Base-by-base conservation (phyloP, 23 red algal genomes). In the Gracilaria gracilis region DNA sequence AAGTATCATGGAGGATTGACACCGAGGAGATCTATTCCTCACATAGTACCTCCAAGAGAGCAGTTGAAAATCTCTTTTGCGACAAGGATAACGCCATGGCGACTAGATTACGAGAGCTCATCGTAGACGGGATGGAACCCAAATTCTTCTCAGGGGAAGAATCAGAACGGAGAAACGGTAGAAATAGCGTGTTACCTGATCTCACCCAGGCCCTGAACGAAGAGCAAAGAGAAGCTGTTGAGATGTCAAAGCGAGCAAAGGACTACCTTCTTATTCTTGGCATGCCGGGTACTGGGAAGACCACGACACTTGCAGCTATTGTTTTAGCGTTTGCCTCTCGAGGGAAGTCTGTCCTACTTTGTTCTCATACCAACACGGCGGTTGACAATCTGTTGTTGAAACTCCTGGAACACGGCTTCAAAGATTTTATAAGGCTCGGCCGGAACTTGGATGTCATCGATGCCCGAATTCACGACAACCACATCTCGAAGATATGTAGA, bases 241-340 rank as follows among this genome's bases (percentile, higher is more conserved):
- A 81, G 31, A 65, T 80, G 46, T 65, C 83, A 15, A 35, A 84
- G 67, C 15, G 50, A 7, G 51, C 90, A 0, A 66, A 49, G 11
- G 95, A 97, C 57, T 98, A 95, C 80, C 65, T 81, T 20, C 91
- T 98, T 44, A 67, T 98, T 44, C 93, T 91, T 51, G 96, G 96
- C 1, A 92, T 93, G 81, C 96, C 96, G 12, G 96, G 96, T 1
- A 95, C 96, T 3, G 96, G 96, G 25, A 98, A 98, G 54, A 98
- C 96, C 16, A 89, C 93, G 40, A 84, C 81, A 25, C 74, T 98
- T 11, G 93, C 91, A 13, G 67, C 85, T 33, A 79, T 95, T 27
- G 75, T 98, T 71, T 36, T 70, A 44, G 67, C 80, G 28, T 67
- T 66, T 69, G 87, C 62, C 6, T 25, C 53, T 13, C 28, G 23